Evolutionary conservation across 1,284 basidiomycete species (phyloP).

Genomic region (Coniophora puteana): DNA sequence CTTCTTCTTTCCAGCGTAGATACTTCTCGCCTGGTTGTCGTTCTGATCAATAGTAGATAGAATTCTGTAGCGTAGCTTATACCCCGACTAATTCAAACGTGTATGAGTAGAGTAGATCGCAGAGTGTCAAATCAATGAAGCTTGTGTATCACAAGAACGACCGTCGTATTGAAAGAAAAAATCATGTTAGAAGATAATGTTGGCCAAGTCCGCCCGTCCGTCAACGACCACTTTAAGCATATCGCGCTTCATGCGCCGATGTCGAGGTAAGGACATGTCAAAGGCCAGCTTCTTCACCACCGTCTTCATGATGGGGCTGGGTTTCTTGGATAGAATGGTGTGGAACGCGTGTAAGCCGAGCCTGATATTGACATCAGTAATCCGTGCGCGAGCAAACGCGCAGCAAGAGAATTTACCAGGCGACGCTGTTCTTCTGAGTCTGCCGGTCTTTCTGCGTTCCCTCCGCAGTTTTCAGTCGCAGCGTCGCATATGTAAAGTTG

Average conservation of each 20-base stretch:
- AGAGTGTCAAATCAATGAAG: no score
- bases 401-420: constrained; percentile 49
- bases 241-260: constrained; percentile 36
- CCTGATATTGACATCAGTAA: constrained; percentile 39
- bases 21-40: no score
- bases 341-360: constrained; percentile 79
- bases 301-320: no score
- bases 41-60: no score
- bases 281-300: constrained; percentile 47
- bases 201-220: constrained; percentile 30
- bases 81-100: no score
- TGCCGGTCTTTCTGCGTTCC: constrained; percentile 34
- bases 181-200: constrained; percentile 23
- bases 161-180: no score
- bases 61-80: no score
- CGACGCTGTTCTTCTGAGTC: constrained; percentile 48
- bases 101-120: no score
- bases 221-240: constrained; percentile 49
- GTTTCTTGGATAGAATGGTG: constrained; percentile 55
- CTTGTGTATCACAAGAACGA: no score
- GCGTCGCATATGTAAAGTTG: constrained; percentile 48
- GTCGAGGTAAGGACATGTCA: constrained; percentile 44
- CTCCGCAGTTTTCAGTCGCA: constrained; percentile 45
- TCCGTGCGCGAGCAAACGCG: constrained; percentile 5
- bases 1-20: no score